A percentile compares a stretch with the other conserved stretches of the same genome.
These are phyloP conservation scores for Cystobasidium onofrii DNA, from an alignment of 768 basidiomycete species.

Conservation along the genomic window DNA sequence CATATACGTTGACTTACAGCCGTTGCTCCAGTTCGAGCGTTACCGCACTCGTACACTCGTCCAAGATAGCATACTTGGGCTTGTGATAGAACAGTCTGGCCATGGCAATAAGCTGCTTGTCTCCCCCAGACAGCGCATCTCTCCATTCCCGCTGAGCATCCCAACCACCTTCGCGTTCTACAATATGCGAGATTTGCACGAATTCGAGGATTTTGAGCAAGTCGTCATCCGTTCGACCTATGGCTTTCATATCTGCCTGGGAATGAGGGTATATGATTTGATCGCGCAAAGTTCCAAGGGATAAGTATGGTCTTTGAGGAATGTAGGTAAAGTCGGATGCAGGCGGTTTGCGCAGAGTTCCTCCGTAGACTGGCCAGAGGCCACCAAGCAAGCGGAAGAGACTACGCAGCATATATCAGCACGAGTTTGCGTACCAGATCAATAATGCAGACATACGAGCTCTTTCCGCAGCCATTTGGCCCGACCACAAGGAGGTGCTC, in stretches of 20 bases:
- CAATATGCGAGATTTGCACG: conserved; percentile 75
- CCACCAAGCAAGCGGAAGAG: conserved; percentile 93
- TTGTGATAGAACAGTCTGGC: conserved; percentile 89
- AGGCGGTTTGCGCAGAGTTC: conserved; percentile 78
- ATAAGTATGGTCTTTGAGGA: conserved; percentile 92
- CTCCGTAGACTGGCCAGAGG: conserved; percentile 82
- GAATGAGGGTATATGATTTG: conserved; percentile 94
- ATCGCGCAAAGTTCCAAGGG: conserved; percentile 82
- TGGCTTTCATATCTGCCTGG: conserved; percentile 65
- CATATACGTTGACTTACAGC: conserved; percentile 57
- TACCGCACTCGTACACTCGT: conserved; percentile 92
- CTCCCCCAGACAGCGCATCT: conserved; percentile 84
- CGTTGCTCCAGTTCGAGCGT: conserved; percentile 81
- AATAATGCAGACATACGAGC: not conserved
- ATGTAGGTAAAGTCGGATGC: conserved; percentile 85
- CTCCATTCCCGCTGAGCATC: conserved; percentile 82
- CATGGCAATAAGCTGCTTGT: conserved; percentile 96
- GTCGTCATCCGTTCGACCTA: conserved; percentile 66
- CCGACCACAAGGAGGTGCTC: conserved; percentile 88
- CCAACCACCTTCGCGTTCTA: conserved; percentile 96
- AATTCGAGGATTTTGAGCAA: conserved; percentile 62
- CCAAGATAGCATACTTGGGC: conserved; percentile 94
- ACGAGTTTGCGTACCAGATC: not conserved
- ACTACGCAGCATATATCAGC: conserved; percentile 63
- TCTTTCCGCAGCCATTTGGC: conserved; percentile 64